Percentiles rank a stretch among this genome's conserved stretches.
Conservation (phyloP, 2,329 filamentous ascomycete genomes). For the Nothophoma quercina region DNA sequence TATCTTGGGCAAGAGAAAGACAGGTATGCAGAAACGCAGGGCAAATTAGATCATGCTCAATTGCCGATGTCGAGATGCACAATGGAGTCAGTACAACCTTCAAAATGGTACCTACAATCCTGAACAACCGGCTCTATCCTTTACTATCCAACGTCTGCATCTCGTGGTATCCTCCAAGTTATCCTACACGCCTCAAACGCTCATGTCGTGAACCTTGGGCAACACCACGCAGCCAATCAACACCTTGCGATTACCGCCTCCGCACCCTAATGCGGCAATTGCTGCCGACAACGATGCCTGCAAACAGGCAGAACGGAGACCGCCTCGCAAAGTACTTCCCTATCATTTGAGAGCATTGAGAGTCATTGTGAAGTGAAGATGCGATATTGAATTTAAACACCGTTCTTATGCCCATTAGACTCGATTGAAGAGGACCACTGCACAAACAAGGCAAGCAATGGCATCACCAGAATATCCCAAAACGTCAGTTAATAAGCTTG, state of each 20-base stretch:
- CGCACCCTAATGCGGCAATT: not conserved
- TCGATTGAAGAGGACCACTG: not conserved
- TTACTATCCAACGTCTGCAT: too few relatives aligned
- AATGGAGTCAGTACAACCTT: too few relatives aligned
- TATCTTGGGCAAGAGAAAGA: constrained; percentile 80
- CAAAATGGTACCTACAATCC: too few relatives aligned
- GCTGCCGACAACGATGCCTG: not conserved
- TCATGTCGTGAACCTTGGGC: not conserved
- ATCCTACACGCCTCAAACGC: constrained; percentile 2
- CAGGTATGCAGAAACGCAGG: constrained; percentile 45
- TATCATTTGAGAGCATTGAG: not conserved
- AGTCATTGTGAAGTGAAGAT: not conserved
- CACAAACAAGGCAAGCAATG: constrained; percentile 8
- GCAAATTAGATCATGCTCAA: constrained; percentile 20
- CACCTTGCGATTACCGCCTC: constrained; percentile 1
- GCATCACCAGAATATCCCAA: constrained; percentile 32
- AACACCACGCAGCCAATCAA: not conserved
- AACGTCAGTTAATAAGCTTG: constrained; percentile 39
- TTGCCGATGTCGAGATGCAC: too few relatives aligned
- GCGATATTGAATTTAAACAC: not conserved
- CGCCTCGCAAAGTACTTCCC: constrained; percentile 14
- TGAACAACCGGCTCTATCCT: too few relatives aligned
- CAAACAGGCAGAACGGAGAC: not conserved
- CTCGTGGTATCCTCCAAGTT: not conserved
- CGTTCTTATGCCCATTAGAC: too few relatives aligned